A percentile compares a stretch with the other conserved stretches of the same genome.
These are phyloP conservation scores for Penicillium sclerotiorum DNA, from an alignment of 2,329 filamentous ascomycete genomes.

Conservation along the genomic window DNA sequence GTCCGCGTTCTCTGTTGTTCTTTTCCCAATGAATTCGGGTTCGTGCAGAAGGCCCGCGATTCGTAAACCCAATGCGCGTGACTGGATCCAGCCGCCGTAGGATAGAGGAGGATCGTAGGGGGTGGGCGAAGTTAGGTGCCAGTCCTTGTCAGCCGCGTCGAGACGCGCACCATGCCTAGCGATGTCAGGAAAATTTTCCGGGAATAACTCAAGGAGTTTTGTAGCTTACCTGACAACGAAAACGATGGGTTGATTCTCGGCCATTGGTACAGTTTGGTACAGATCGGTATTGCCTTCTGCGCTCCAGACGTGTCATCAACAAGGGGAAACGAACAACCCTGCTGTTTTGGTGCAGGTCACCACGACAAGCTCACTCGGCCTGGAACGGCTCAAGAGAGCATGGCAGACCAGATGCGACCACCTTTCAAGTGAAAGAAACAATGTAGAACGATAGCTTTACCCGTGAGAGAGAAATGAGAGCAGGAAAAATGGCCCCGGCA, in stretches of 20 bases:
- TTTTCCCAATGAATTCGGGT: conserved; percentile 38
- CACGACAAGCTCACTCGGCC: no score
- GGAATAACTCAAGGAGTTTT: not conserved
- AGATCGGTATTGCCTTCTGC: no score
- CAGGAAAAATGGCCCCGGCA: conserved; percentile 1
- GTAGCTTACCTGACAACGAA: conserved; percentile 45
- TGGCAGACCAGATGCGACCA: not conserved
- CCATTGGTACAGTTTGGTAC: no score
- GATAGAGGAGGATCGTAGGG: conserved; percentile 96
- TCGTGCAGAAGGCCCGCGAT: conserved; percentile 72
- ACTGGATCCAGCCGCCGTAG: conserved; percentile 91
- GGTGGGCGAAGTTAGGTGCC: conserved; percentile 89
- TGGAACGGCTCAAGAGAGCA: not conserved
- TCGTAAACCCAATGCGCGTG: conserved; percentile 75
- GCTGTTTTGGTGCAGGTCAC: no score
- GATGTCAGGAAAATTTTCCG: conserved; percentile 44
- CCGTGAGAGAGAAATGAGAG: not conserved
- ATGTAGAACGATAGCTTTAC: not conserved
- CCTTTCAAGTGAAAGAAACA: not conserved
- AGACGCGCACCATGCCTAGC: conserved; percentile 85
- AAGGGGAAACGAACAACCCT: not conserved
- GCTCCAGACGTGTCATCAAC: no score
- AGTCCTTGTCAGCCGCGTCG: conserved; percentile 91
- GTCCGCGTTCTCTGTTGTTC: conserved; percentile 6
- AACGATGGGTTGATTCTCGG: conserved; percentile 45